Conservation (phyloP, 441 rosid genomes). For the Adansonia madagascariensis region DNA sequence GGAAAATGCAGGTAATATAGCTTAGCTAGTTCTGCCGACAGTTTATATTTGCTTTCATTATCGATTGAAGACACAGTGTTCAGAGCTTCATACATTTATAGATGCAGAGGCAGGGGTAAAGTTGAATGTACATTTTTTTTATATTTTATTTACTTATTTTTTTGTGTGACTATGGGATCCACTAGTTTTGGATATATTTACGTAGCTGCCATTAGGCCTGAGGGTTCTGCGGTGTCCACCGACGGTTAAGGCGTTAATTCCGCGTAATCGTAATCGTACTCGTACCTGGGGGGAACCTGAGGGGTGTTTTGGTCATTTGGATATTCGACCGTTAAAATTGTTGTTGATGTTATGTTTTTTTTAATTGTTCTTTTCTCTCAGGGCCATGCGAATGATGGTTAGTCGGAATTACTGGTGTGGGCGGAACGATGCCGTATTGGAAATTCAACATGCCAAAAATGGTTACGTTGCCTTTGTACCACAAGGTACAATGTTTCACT, state of each 20-base stretch:
- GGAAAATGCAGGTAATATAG: slow-evolving; percentile 1
- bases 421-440: neutral
- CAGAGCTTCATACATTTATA: slow-evolving; percentile 17
- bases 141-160: neutral
- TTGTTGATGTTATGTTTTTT: slow-evolving; percentile 24
- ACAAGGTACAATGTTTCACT: neutral
- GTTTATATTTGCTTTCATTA: slow-evolving; percentile 19
- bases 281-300: neutral
- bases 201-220: slow-evolving; percentile 39
- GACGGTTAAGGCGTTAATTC: slow-evolving; percentile 75
- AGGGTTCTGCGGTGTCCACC: slow-evolving; percentile 45
- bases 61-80: slow-evolving; percentile 2
- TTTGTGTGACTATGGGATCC: slow-evolving; percentile 29
- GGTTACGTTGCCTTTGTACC: neutral
- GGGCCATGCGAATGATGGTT: slow-evolving; percentile 28
- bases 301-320: slow-evolving; percentile 31
- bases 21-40: slow-evolving; percentile 41
- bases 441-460: neutral
- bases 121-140: neutral
- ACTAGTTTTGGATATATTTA: slow-evolving; percentile 38
- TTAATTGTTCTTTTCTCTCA: neutral
- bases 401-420: slow-evolving; percentile 29
- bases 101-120: slow-evolving; percentile 15
- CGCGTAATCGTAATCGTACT: slow-evolving; percentile 42
- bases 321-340: slow-evolving; percentile 13